Base-by-base conservation (phyloP, 345 rosid species). In the Dipteronia dyeriana region DNA sequence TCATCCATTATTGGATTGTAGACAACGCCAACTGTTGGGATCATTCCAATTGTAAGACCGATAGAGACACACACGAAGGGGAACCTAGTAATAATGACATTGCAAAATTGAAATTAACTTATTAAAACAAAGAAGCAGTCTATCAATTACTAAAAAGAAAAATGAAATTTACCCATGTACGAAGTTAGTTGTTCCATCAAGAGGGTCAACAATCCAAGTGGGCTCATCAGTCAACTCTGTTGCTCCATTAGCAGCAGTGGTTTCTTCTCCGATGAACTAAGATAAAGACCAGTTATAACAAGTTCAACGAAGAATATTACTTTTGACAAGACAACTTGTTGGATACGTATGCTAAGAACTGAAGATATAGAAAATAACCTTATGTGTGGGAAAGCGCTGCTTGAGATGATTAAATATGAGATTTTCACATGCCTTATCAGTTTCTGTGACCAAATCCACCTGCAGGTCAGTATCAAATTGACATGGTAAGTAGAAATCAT, bases 161-260 rank as follows among this genome's bases (percentile, higher is more conserved):
- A 68, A 71, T 3, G 14, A 49, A 57, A 66, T 61, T 83, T 86
- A 94, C 99, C 97, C 97, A 65, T 96, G 99, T 77, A 96, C 99
- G 76, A 96, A 96, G 78, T 94, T 96, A 17, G 98, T 92, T 16
- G 99, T 96, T 83, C 98, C 99, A 82, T 96, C 99, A 82, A 96
- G 97, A 80, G 99, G 99, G 84, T 96, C 99, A 79, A 96, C 97
- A 43, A 96, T 91, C 99, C 99, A 96, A 38, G 98, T 96, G 5
- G 98, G 97, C 75, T 94, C 99, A 39, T 94, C 94, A 5, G 98
- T 96, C 85, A 94, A 70, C 84, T 89, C 95, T 2, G 94, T 79
- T 39, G 66, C 71, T 23, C 99, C 99, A 76, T 61, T 73, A 47
- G 98, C 94, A 83, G 98, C 97, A 23, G 98, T 92, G 6, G 99